Evolutionary conservation across 2,329 filamentous ascomycete genomes (phyloP), one percentile per base, ranked within the genome.

Genomic region (Claviceps arundinis): DNA sequence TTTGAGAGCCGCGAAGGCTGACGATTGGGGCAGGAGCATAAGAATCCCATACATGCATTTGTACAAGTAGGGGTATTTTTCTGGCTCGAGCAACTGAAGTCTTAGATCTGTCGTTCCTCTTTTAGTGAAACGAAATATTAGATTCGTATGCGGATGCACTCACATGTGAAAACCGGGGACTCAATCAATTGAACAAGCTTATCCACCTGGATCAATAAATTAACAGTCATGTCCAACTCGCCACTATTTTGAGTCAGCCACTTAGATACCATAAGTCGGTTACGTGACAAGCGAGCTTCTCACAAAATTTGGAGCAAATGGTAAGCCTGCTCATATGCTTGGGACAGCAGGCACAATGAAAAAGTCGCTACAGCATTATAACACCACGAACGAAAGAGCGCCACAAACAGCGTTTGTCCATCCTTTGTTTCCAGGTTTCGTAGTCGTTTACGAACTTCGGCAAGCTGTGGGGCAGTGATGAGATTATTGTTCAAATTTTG

Each of bases 401-500:
- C 82, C 14, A 96, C 89, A 62, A 98, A 98, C 65, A 98, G 89
- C 3, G 85, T 86, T 72, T 98, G 93, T 0, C 91, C 93, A 58
- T 98, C 94, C 84, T 83, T 90, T 9, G 85, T 89, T 65, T 98
- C 93, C 1, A 96, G 73, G 60, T 95, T 98, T 37, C 93, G 79
- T 49, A 98, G 72, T 44, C 93, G 77, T 66, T 95, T 96, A 46
- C 93, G 82, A 56, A 98, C 75, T 60, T 97, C 94, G 1, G 88
- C 82, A 34, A 98, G 74, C 67, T 98, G 90, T 1, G 94, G 93
- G 0, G 94, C 93, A 1, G 94, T 98, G 58, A 98, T 96, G 51
- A 98, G 82, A 61, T 98, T 98, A 68, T 98, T 98, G 71, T 98
- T 98, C 50, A 98, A 76, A 62, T 97, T 97, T 66, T 98, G 93